Evolutionary conservation across 1,284 basidiomycete genomes (phyloP).

Genomic region (Sporisorium iseilematis-ciliati): DNA sequence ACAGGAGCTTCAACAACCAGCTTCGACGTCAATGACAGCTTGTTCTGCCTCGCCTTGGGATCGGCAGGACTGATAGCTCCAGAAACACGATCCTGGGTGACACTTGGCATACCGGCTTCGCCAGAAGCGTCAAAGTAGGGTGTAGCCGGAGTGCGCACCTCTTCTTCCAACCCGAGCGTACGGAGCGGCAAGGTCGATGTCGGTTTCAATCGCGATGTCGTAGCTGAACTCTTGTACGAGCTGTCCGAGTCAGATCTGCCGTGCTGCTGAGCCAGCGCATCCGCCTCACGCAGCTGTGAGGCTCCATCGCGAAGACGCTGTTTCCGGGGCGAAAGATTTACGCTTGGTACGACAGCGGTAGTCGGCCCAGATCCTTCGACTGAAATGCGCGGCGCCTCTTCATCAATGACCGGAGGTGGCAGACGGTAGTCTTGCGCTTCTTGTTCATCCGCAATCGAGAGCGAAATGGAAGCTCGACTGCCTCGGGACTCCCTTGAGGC

Average conservation of each 20-base stretch:
- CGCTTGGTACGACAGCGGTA: not conserved
- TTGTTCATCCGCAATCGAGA: conserved; percentile 49
- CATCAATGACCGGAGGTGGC: conserved; percentile 23
- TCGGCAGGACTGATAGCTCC: conserved; percentile 1
- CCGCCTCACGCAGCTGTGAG: conserved; percentile 9
- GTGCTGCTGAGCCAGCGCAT: conserved; percentile 20
- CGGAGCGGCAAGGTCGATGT: conserved; percentile 1
- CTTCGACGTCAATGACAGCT: conserved; percentile 16
- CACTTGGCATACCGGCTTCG: conserved; percentile 6
- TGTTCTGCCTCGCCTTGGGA: not conserved
- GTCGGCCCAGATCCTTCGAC: conserved; percentile 13
- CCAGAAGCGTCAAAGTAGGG: conserved; percentile 58
- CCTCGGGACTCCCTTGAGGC: conserved; percentile 29
- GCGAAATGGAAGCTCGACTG: conserved; percentile 36
- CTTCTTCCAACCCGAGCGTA: conserved; percentile 45
- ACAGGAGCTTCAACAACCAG: not conserved
- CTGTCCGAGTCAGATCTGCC: conserved; percentile 51
- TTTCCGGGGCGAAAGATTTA: conserved; percentile 6
- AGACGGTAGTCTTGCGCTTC: conserved; percentile 25
- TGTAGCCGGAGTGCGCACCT: conserved; percentile 48
- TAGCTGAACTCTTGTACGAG: conserved; percentile 36
- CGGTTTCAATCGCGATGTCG: conserved; percentile 21
- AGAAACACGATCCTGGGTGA: conserved; percentile 4
- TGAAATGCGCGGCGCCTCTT: conserved; percentile 35
- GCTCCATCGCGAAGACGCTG: conserved; percentile 2